A percentile compares a stretch with the other conserved stretches of the same genome.
Conservation (phyloP, 169 alveolate species). For the Plasmodium vinckei region DNA sequence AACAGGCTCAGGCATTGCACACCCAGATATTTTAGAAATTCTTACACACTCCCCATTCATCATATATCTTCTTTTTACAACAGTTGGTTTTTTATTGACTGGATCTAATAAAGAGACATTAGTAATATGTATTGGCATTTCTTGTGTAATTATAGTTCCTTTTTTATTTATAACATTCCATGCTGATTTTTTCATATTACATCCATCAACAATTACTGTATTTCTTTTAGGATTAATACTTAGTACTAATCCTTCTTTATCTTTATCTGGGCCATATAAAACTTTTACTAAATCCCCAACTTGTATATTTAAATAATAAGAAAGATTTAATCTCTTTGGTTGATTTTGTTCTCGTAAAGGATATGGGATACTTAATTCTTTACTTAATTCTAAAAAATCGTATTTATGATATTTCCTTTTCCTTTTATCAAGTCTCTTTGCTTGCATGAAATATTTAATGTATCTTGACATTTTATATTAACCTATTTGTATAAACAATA, state of each 20-base stretch:
- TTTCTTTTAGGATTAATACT: conserved; percentile 86
- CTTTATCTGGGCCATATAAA: conserved; percentile 90
- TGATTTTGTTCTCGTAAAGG: conserved; percentile 84
- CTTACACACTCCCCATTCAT: conserved; percentile 92
- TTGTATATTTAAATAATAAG: conserved; percentile 85
- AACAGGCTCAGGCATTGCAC: conserved; percentile 86
- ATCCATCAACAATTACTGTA: conserved; percentile 90
- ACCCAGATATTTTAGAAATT: conserved; percentile 88
- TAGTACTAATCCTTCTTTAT: conserved; percentile 88
- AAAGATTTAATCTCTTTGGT: conserved; percentile 85
- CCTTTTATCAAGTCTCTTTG: conserved; percentile 82
- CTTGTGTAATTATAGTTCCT: conserved; percentile 86
- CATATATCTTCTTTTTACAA: conserved; percentile 89
- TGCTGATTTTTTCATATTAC: conserved; percentile 89
- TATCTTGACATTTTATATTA: conserved; percentile 83
- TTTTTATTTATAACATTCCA: conserved; percentile 85
- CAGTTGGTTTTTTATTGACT: conserved; percentile 91
- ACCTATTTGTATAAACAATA: background rate
- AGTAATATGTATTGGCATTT: conserved; percentile 92
- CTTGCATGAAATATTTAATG: conserved; percentile 86
- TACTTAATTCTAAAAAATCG: conserved; percentile 84
- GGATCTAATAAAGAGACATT: conserved; percentile 93
- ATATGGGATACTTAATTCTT: conserved; percentile 87
- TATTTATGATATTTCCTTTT: conserved; percentile 81
- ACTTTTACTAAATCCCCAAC: conserved; percentile 92